Conservation (phyloP, 352 stramenopile species). For the Globisporangium takayamanum region DNA sequence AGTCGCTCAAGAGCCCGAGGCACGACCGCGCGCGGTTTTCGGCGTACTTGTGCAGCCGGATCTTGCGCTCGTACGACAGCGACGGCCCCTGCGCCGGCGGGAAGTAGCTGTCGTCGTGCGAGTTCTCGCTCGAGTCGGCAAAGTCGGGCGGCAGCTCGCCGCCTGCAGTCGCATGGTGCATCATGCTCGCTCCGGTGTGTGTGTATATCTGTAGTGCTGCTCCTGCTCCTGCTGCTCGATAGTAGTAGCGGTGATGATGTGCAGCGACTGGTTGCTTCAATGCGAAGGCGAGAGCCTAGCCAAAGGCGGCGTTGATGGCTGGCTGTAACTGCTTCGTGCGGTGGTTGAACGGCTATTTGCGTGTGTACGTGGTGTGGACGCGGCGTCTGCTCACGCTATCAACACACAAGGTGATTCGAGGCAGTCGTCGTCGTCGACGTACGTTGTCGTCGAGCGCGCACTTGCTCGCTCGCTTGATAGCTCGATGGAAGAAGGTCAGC, state of each 20-base stretch:
- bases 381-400: too few relatives aligned
- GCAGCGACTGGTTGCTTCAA: not conserved
- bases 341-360: too few relatives aligned
- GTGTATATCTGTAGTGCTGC: not conserved
- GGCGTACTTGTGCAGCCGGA: slow-evolving; percentile 78
- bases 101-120: slow-evolving; percentile 51
- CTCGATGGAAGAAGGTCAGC: too few relatives aligned
- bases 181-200: not conserved
- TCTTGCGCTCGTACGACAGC: slow-evolving; percentile 81
- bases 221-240: not conserved
- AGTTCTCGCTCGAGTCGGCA: slow-evolving; percentile 65
- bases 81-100: slow-evolving; percentile 57
- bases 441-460: too few relatives aligned
- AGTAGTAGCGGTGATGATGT: not conserved
- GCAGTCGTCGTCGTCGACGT: too few relatives aligned
- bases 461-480: too few relatives aligned
- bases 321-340: too few relatives aligned
- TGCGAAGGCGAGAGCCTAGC: not conserved
- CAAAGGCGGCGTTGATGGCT: too few relatives aligned
- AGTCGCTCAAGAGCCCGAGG: slow-evolving; percentile 59
- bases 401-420: too few relatives aligned
- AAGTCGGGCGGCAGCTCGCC: slow-evolving; percentile 29
- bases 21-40: slow-evolving; percentile 80
- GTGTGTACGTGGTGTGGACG: too few relatives aligned
- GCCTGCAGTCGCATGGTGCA: slow-evolving; percentile 5